Evolutionary conservation across 2,329 filamentous ascomycete genomes (phyloP).

Genomic region (Cytospora piceae): DNA sequence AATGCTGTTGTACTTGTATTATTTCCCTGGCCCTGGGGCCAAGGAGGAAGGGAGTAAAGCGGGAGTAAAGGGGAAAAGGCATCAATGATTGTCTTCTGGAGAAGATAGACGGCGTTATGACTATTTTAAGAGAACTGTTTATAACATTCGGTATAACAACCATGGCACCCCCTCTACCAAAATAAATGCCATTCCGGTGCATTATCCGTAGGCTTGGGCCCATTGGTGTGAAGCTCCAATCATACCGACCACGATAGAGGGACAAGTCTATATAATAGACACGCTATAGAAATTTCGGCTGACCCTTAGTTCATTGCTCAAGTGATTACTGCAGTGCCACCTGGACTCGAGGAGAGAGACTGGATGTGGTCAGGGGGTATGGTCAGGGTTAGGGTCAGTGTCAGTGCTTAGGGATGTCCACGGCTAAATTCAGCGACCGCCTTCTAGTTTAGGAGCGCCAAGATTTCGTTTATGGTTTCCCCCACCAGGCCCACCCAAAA

Average conservation of each 20-base stretch:
- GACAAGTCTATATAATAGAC: too few relatives aligned
- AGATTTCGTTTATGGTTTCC: slow-evolving; percentile 4
- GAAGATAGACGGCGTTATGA: neutral
- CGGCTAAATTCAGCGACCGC: neutral
- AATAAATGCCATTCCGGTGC: neutral
- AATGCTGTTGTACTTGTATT: neutral
- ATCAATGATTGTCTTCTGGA: neutral
- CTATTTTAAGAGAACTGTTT: neutral
- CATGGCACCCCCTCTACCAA: neutral
- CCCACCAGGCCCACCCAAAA: slow-evolving; percentile 24
- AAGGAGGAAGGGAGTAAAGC: neutral
- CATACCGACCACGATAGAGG: neutral
- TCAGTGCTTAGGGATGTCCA: neutral
- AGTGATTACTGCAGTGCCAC: neutral
- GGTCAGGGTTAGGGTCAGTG: too few relatives aligned
- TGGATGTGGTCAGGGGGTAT: neutral
- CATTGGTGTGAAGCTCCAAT: neutral
- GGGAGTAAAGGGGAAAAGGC: neutral
- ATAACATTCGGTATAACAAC: neutral
- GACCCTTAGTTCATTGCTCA: too few relatives aligned
- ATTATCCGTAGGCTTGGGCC: neutral
- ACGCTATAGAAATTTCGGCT: too few relatives aligned
- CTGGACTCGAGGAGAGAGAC: neutral
- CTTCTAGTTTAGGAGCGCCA: slow-evolving; percentile 4
- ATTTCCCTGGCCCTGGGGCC: neutral